Evolutionary conservation across 768 basidiomycete species (phyloP), one percentile per base, ranked within the genome.

Genomic region (Podaxis sp.): DNA sequence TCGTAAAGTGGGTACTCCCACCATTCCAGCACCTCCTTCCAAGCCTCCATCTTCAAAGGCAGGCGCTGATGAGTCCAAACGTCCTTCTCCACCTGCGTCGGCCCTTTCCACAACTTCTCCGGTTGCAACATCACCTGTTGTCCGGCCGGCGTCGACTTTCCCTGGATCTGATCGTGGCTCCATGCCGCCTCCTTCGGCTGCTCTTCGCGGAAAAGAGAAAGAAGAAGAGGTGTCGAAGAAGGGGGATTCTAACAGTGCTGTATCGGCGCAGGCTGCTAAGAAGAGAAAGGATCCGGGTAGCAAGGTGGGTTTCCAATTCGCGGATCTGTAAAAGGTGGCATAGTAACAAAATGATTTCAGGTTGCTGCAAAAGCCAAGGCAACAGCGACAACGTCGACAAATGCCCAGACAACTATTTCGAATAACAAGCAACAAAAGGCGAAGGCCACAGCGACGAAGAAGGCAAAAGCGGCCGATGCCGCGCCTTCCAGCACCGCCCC

Each of bases 181-280:
- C 1, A 87, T 87, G 82, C 87, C 86, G 11, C 87, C 86, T 11
- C 85, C 80, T 19, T 65, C 77, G 5, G 67, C 73, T 9, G 70
- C 71, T 4, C 66, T 64, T 26, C 70, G 70, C 52, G 64, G 67
- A n/a, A 77, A 76, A 59, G 73, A 73, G 26, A 73, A 74, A 63
- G 73, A 73, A 19, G 66, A 68, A 22, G 64, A 57, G 58, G 54
- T 33, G 39, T 63, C 69, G 40, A 71, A 70, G 57, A 72, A 69
- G 46, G 70, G 67, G n/a, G 44, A 61, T 57, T 55, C 62, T 33
- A 48, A 63, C 48, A 17, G 60, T 46, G 60, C 63, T 30, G 59
- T 69, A 36, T 67, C 66, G 40, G 61, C 71, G 7, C 52, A 64
- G 17, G 59, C 65, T 13, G 77, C 76, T 68, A 80, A 80, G 70